Evolutionary conservation across 2,329 filamentous ascomycete species (phyloP).

Genomic region (Exophiala calicioides): DNA sequence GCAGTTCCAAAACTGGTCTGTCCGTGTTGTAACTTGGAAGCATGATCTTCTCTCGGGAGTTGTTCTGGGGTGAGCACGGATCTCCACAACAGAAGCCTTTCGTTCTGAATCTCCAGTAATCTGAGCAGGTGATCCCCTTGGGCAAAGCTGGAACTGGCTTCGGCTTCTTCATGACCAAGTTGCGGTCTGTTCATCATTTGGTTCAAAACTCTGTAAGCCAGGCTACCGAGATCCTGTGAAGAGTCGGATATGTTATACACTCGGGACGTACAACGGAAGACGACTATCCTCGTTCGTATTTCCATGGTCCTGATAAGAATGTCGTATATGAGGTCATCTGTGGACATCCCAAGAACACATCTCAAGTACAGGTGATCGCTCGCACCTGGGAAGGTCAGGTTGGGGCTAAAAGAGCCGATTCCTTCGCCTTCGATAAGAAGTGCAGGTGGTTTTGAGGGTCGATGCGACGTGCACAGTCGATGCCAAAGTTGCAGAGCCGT

Average conservation of each 20-base stretch:
- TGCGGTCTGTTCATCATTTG: background rate
- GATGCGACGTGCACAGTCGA: constrained; percentile 28
- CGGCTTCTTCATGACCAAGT: constrained; percentile 1
- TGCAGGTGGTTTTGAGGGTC: constrained; percentile 25
- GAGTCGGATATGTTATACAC: constrained; percentile 7
- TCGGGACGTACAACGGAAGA: constrained; percentile 24
- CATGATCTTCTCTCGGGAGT: background rate
- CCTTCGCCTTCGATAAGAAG: constrained; percentile 25
- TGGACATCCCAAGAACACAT: constrained; percentile 25
- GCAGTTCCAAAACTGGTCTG: too few relatives aligned
- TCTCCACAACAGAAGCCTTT: constrained; percentile 25
- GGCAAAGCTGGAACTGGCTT: constrained; percentile 21
- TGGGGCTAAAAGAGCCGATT: background rate
- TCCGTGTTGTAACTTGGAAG: background rate
- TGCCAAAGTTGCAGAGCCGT: constrained; percentile 32
- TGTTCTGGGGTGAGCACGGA: constrained; percentile 9
- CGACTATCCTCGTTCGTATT: constrained; percentile 22
- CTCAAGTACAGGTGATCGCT: constrained; percentile 24
- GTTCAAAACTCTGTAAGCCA: constrained; percentile 2
- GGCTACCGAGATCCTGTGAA: background rate
- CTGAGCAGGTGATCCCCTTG: constrained; percentile 21
- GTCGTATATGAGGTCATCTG: constrained; percentile 31
- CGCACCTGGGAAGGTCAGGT: constrained; percentile 9
- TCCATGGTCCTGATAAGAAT: constrained; percentile 31
- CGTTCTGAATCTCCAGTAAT: constrained; percentile 24